Base-by-base conservation (phyloP, 768 basidiomycete species). In the Naganishia antarctica region DNA sequence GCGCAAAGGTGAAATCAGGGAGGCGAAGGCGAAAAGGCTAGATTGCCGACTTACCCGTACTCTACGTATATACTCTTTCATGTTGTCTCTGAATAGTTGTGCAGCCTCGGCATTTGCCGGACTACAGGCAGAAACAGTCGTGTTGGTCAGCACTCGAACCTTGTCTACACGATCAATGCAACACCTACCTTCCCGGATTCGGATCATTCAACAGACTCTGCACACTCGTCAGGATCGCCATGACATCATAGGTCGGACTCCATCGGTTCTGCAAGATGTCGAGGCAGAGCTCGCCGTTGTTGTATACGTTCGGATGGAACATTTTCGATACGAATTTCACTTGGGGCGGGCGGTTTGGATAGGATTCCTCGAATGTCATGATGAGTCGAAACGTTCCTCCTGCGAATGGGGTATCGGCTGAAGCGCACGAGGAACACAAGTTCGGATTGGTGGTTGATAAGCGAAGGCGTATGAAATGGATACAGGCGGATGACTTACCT, bases 271-370 rank as follows among this genome's bases (percentile, higher is more conserved):
- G 96, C 37, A 99, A 83, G 73, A 98, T 99, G 78, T 98, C 96
- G 57, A 99, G 83, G 76, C 96, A 99, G 57, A 99, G 87, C 76
- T 98, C 94, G 67, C 96, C 96, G 71, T 96, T 97, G 47, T 89
- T 89, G 78, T 98, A 99, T 11, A 99, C 93, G 80, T 98, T 99
- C 0, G 96, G 96, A 76, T 99, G 94, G 80, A 99, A 98, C 94
- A 98, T 98, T 68, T 78, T 78, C 40, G 90, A 92, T 32, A 98
- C 84, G 82, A 99, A 99, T 74, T 92, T 92, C 70, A 99, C 94
- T 5, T 89, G 88, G 2, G 96, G 96, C 0, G 96, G 92, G 76
- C 97, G 97, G 82, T 96, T 99, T 16, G 96, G 96, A 79, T 99
- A 99, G 7, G 90, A 89, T 73, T 99, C 96, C 76, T 98, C 93